phyloP scores from a whole-genome alignment of 2,329 filamentous ascomycete genomes.

The Penicillium sp. region DNA sequence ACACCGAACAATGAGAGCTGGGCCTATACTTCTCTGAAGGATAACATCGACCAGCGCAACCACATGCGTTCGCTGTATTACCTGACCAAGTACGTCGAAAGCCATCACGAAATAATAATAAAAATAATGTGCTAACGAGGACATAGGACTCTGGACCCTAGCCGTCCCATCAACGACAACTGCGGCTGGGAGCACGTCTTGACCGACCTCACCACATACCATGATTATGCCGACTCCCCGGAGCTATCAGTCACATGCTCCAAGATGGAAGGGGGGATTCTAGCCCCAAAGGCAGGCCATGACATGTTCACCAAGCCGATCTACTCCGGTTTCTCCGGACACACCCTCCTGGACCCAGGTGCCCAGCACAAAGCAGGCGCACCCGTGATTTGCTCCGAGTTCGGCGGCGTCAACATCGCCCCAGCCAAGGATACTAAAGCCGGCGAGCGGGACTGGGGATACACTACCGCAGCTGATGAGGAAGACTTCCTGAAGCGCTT shows the following conservation, averaged over 20 bases:
- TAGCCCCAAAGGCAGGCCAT: conserved; percentile 53
- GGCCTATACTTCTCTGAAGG: conserved; percentile 61
- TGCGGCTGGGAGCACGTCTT: conserved; percentile 69
- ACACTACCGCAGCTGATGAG: conserved; percentile 63
- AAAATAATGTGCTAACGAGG: neutral
- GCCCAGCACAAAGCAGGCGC: conserved; percentile 54
- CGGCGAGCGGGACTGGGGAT: conserved; percentile 61
- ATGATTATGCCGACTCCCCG: conserved; percentile 63
- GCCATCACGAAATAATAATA: neutral
- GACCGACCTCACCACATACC: conserved; percentile 65
- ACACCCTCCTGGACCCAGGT: conserved; percentile 46
- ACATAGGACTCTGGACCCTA: conserved; percentile 56
- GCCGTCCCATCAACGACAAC: conserved; percentile 67
- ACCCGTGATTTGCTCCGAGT: conserved; percentile 66
- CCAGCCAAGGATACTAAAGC: conserved; percentile 42
- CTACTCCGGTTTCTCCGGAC: conserved; percentile 36
- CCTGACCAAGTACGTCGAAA: conserved; percentile 55
- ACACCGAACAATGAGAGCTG: conserved; percentile 65
- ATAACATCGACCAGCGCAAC: conserved; percentile 58
- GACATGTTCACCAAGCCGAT: conserved; percentile 55
- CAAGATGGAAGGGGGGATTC: conserved; percentile 51
- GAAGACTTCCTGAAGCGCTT: conserved; percentile 59
- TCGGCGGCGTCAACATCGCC: conserved; percentile 67
- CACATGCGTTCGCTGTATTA: conserved; percentile 65
- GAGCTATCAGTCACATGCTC: conserved; percentile 57